Evolutionary conservation across 345 rosid genomes (phyloP), one percentile per base, ranked within the genome.

Genomic region (Euphorbia tirucalli): DNA sequence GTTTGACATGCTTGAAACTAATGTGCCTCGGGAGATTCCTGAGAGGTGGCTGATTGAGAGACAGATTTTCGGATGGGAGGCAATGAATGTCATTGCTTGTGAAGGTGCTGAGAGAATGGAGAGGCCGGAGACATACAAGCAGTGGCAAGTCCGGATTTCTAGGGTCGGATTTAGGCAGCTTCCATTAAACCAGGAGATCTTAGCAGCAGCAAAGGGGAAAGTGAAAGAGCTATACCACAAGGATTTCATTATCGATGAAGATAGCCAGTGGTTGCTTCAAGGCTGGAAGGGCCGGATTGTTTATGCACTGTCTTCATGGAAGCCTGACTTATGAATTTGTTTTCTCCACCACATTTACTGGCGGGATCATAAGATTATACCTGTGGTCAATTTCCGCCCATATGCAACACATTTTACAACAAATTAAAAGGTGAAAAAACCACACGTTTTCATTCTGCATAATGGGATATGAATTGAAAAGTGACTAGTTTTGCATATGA

Each of bases 41-140:
- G 78, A 72, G 74, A 80, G 90, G 82, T 14, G 55, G 86, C 75
- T 83, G 62, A 58, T 78, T 7, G 92, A 86, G 82, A 77, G 71
- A 61, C 86, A 84, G 63, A 2, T 80, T 1, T 54, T 75, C 13
- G 87, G 87, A 59, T 72, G 79, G 71, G 82, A 70, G 63, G 81
- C 75, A 1, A 80, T 83, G 90, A 86, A 85, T 79, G 89, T 83
- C 14, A 73, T 86, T 54, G 92, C 90, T 1, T 88, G 90, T 24
- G 92, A 88, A 73, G 92, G 88, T 27, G 55, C 66, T 0, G 84
- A 86, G 72, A 82, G 92, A 77, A 70, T 83, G 1, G 94, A 87
- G 48, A 86, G 93, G 82, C 86, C 86, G 10, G 83, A 83, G 76
- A 77, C 83, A 46, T 83, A 80, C 83, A 83, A 72, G 77, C 78